Percentiles rank a stretch among this genome's conserved stretches.
Conservation (phyloP, 2,329 filamentous ascomycete species). For the Cladophialophora yegresii region DNA sequence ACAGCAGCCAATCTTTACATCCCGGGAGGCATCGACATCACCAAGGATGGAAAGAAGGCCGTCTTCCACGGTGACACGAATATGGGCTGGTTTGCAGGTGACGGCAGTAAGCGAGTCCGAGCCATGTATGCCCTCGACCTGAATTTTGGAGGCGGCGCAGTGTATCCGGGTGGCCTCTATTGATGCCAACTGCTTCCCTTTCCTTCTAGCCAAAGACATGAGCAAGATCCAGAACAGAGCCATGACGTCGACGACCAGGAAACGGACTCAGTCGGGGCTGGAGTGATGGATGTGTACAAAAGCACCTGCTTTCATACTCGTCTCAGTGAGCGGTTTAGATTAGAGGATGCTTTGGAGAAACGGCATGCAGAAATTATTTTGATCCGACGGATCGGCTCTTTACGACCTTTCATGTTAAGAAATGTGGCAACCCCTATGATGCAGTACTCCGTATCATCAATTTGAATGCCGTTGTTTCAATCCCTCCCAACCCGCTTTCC, state of each 20-base stretch:
- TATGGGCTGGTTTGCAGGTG: slow-evolving; percentile 26
- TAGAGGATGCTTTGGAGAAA: neutral
- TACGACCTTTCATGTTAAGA: neutral
- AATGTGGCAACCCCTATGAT: neutral
- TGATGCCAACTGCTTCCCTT: neutral
- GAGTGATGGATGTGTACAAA: neutral
- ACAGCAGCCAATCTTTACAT: slow-evolving; percentile 34
- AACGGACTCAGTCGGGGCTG: neutral
- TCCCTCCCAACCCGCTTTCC: slow-evolving; percentile 12
- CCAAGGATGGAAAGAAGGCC: slow-evolving; percentile 27
- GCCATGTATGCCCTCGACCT: slow-evolving; percentile 27
- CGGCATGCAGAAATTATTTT: neutral
- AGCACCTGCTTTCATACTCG: neutral
- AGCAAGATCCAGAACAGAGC: neutral
- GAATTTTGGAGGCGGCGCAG: neutral
- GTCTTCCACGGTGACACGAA: slow-evolving; percentile 30
- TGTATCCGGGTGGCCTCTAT: neutral
- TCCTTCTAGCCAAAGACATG: neutral
- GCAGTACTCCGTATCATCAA: neutral
- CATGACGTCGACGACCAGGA: neutral
- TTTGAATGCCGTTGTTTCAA: neutral
- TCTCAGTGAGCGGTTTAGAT: neutral
- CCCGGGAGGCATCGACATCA: slow-evolving; percentile 34
- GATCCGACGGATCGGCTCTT: neutral
- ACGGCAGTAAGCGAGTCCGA: slow-evolving; percentile 22